Evolutionary conservation across 441 rosid genomes (phyloP), one percentile per base, ranked within the genome.

Genomic region (Adansonia gregorii): DNA sequence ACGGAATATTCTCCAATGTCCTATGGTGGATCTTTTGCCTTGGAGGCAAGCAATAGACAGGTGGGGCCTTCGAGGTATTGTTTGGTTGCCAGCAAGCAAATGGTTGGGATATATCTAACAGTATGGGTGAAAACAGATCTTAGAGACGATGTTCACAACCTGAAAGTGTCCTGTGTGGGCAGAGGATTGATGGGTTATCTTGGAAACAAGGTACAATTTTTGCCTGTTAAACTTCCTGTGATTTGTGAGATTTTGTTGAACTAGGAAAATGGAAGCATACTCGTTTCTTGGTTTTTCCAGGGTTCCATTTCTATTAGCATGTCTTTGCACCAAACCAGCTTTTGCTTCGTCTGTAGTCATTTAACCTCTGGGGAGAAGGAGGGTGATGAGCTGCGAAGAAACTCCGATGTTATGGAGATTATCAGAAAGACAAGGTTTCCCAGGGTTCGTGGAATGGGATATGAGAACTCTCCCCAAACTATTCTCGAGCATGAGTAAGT

Each of bases 341-440:
- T 97, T 85, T 97, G 99, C 91, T 97, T 97, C 89, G 74, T 97
- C 82, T 97, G 99, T 80, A 93, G 93, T 81, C 99, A 97, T 84
- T 87, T 97, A 83, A 94, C 98, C 43, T 97, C 99, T 4, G 98
- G 98, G 67, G 95, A 97, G 86, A 97, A 92, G 89, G 99, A 93
- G 80, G 99, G 99, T 14, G 98, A 94, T 66, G 99, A 94, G 86
- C 85, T 93, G 10, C 87, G 98, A 80, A 87, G 98, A 83, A 97
- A 97, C 74, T 91, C 99, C 35, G 98, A 97, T 81, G 98, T 97
- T 49, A 80, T 94, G 95, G 98, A 97, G 90, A 97, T 97, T 74
- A 91, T 97, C 45, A 86, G 91, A 83, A 97, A 97, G 86, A 97
- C 99, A 3, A 92, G 98, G 79, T 97, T 97, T 82, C 98, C 99